Base-by-base conservation (phyloP, 306 rosid species). In the Morella rubra region DNA sequence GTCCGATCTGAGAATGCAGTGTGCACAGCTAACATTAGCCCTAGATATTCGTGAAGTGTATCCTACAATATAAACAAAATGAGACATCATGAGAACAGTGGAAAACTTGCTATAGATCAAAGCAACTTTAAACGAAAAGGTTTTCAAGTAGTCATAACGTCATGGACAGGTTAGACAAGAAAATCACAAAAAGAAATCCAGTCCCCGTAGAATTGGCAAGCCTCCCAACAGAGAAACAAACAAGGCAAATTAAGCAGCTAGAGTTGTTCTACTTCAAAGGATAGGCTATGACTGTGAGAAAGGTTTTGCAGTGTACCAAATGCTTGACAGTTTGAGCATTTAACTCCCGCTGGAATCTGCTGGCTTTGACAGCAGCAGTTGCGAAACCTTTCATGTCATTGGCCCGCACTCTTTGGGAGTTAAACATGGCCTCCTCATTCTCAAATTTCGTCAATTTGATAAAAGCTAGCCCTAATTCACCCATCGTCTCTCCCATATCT, bases 401-500 rank as follows among this genome's bases (percentile, higher is more conserved):
- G 24, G 96, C 97, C 50, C 97, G 82, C 69, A 79, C 86, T 82
- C 91, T 89, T 76, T 95, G 98, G 67, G 91, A 74, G 72, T 84
- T 83, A 80, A 87, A 76, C 22, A 81, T 53, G 44, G 95, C 93
- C 85, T 88, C 94, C 76, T 92, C 98, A 49, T 82, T 92, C 89
- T 95, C 98, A 81, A 90, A 95, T 68, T 95, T 95, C 8, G 96
- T 89, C 73, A 95, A 60, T 71, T 95, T 95, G 69, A 95, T 85
- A 80, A 92, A 92, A 47, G 96, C 90, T 72, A 95, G 73, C 70
- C 98, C 97, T 71, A 95, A 75, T 76, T 89, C 98, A 56, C 97
- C 98, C 95, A 90, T 76, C 69, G 97, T 89, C 82, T 90, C 98
- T 72, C 96, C 97, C 90, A 89, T 95, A 72, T 92, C 98, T 82